Base-by-base conservation (phyloP, 176 grass and related monocot species). In the Oryza meridionalis region DNA sequence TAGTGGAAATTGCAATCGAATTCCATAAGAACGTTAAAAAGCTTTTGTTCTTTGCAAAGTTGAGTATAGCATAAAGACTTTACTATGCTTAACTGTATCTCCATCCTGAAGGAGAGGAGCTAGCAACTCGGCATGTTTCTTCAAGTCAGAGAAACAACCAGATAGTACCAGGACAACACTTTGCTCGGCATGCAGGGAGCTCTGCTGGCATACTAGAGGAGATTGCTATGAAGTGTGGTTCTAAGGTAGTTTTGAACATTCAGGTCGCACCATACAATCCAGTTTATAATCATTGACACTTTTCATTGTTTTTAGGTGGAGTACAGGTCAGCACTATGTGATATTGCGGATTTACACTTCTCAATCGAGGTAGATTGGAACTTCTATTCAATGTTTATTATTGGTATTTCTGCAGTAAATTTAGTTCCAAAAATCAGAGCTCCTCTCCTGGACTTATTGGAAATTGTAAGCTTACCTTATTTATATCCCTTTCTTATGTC, bases 201-300 rank as follows among this genome's bases (percentile, higher is more conserved):
- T 85, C 87, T 75, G 88, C 63, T 44, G 88, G 88, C 73, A 87
- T 90, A 80, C 76, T 99, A 72, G 82, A 94, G 63, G 88, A 90
- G 64, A 99, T 99, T 55, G 93, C 93, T 29, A 76, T 89, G 49
- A 96, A 90, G 79, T 99, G 91, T 86, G 93, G 93, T 79, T 92
- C 85, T 31, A 99, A 99, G 96, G 93, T 99, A 87, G 13, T 87
- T 68, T 67, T 40, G 42, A 47, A 7, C 29, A 29, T 78, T 83
- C 61, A 62, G 42, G 42, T 43, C 9, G 7, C 42, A 43, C 42
- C 42, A 43, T 43, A 43, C 42, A 43, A 10, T 43, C 9, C 42
- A 2, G 42, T 43, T 43, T 43, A 43, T 85, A 77, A 42, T 46
- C 61, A 11, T 73, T 85, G n/a, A 65, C 80, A 37, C 84, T 80